Base-by-base conservation (phyloP, 768 basidiomycete species). In the Lentinula sp. region DNA sequence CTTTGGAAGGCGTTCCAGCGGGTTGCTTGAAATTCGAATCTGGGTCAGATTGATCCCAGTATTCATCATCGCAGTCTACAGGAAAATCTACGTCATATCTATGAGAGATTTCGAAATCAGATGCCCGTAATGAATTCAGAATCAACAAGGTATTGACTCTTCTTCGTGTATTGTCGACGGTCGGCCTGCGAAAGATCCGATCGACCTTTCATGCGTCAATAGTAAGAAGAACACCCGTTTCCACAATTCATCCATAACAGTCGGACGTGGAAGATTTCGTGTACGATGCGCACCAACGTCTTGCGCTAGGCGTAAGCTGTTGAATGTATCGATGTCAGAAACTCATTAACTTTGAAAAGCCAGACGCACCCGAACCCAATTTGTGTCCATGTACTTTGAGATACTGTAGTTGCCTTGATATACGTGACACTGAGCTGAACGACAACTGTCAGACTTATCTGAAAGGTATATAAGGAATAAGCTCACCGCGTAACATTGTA, bases 31-130 rank as follows among this genome's bases (percentile, higher is more conserved):
- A 91, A 16, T 79, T 80, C 43, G 79, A 75, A 2, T 78, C 74
- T 0, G 83, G 82, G 63, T 86, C 85, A 33, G 75, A 73, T 42
- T 72, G 73, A 16, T 84, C 79, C 90, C 90, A 93, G 64, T 85
- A 90, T 68, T 88, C 86, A 64, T 90, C 88, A 65, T 83, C 82
- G 49, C 86, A 85, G 59, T 80, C 80, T 1, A 86, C 73, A 0
- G 81, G 83, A 6, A 85, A 72, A 57, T 91, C 90, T 6, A 88
- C 75, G 64, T 93, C 90, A 66, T 90, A 86, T 66, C 89, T 91
- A 61, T 15, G 36, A 28, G 28, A 28, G 28, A 28, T 28, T 28
- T 28, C 28, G 45, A 45, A 52, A 49, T 32, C 42, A 37, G 20
- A 37, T 42, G 48, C 53, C 63, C 46, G 32, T 3, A 59, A 45